These are phyloP conservation scores for Pseudogymnoascus sp. DNA, from an alignment of 2,329 filamentous ascomycete genomes.

Conservation along the genomic window DNA sequence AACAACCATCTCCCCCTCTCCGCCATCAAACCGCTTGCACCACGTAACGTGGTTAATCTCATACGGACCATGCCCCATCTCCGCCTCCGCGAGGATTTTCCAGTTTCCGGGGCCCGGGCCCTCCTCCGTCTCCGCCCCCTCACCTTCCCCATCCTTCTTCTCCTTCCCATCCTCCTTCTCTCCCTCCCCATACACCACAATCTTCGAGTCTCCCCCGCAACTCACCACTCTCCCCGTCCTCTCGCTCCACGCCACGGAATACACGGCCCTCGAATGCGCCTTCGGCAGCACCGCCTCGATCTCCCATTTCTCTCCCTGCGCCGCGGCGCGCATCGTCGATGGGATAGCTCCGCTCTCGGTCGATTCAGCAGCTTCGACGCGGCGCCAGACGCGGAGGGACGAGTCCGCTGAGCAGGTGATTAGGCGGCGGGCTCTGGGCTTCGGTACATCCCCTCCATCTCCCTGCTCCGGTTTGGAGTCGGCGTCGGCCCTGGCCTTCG, in stretches of 20 bases:
- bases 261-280: constrained; percentile 72
- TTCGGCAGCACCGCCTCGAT: constrained; percentile 68
- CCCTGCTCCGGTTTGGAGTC: constrained; percentile 12
- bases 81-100: constrained; percentile 59
- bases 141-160: constrained; percentile 16
- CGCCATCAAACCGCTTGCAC: constrained; percentile 68
- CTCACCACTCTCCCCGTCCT: constrained; percentile 73
- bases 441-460: constrained; percentile 34
- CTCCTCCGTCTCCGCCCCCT: background rate
- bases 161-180: constrained; percentile 22
- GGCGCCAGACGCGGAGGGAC: constrained; percentile 70
- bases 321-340: constrained; percentile 73
- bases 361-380: constrained; percentile 28
- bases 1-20: constrained; percentile 67
- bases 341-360: constrained; percentile 52
- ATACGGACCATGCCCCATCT: constrained; percentile 79
- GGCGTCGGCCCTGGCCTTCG: constrained; percentile 9
- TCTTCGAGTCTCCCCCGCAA: constrained; percentile 75
- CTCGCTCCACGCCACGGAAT: constrained; percentile 77
- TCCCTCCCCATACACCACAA: constrained; percentile 69
- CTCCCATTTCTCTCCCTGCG: constrained; percentile 73
- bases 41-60: constrained; percentile 90
- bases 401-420: constrained; percentile 80
- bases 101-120: constrained; percentile 43
- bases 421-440: constrained; percentile 46